A percentile compares a stretch with the other conserved stretches of the same genome.
These are phyloP conservation scores for Aaosphaeria pasadenensis DNA, from an alignment of 2,329 filamentous ascomycete species.

Conservation along the genomic window DNA sequence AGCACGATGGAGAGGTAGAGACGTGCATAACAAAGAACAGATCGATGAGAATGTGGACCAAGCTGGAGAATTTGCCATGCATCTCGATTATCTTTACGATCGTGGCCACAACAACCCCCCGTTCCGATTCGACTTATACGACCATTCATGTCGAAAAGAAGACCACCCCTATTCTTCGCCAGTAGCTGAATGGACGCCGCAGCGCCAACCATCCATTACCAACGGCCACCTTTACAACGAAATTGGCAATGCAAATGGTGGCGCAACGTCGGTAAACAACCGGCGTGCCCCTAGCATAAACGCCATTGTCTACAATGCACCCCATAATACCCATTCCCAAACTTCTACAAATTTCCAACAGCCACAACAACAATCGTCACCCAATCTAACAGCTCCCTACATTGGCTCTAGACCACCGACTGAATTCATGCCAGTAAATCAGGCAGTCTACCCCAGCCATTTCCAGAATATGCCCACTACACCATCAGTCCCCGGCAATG, in stretches of 20 bases:
- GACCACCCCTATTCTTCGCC: not conserved
- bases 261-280: too few species aligned
- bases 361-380: not conserved
- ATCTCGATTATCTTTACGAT: slow-evolving; percentile 20
- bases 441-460: not conserved
- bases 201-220: not conserved
- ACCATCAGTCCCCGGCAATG: too few species aligned
- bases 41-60: slow-evolving; percentile 9
- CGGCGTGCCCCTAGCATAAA: too few species aligned
- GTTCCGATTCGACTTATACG: slow-evolving; percentile 29
- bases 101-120: slow-evolving; percentile 15
- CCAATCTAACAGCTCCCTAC: not conserved
- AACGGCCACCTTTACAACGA: not conserved
- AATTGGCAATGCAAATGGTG: too few species aligned
- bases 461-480: not conserved
- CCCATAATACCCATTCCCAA: not conserved
- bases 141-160: slow-evolving; percentile 19
- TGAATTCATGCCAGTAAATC: not conserved
- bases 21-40: not conserved
- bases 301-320: too few species aligned
- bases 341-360: not conserved
- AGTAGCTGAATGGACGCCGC: not conserved
- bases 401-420: not conserved
- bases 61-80: slow-evolving; percentile 22
- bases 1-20: slow-evolving; percentile 15